A percentile compares a stretch with the other conserved stretches of the same genome.
Evolutionary conservation across 108 stramenopile genomes (phyloP).

Genomic region (Skeletonema grethae): DNA sequence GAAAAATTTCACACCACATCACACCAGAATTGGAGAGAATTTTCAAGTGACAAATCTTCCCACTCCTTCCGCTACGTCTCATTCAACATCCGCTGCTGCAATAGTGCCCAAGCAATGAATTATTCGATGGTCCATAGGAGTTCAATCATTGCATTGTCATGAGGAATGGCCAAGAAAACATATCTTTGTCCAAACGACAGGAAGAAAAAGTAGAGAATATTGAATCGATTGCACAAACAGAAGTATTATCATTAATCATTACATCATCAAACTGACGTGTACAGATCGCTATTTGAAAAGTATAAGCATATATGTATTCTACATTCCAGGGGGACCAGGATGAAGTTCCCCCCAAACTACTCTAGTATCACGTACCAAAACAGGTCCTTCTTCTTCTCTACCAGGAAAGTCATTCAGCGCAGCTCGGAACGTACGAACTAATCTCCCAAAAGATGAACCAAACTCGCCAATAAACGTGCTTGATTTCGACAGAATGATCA

Average conservation of each 20-base stretch:
- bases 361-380: neutral
- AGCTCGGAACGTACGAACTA: slow-evolving; percentile 14
- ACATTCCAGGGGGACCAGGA: slow-evolving; percentile 9
- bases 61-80: slow-evolving; percentile 4
- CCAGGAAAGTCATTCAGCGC: neutral
- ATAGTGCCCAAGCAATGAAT: neutral
- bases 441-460: slow-evolving; percentile 8
- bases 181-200: too few species aligned
- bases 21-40: slow-evolving; percentile 24
- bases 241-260: neutral
- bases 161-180: too few species aligned
- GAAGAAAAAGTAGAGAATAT: neutral
- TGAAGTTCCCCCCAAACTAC: neutral
- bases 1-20: slow-evolving; percentile 23
- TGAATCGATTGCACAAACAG: neutral
- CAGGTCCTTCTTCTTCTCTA: slow-evolving; percentile 7
- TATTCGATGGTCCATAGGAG: too few species aligned
- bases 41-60: slow-evolving; percentile 39
- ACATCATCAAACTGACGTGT: neutral
- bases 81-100: neutral
- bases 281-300: too few species aligned
- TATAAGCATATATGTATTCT: neutral
- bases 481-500: slow-evolving; percentile 10
- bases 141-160: too few species aligned
- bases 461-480: slow-evolving; percentile 6